Conservation (phyloP, 495 filamentous ascomycete genomes). For the Aspergillus steynii region DNA sequence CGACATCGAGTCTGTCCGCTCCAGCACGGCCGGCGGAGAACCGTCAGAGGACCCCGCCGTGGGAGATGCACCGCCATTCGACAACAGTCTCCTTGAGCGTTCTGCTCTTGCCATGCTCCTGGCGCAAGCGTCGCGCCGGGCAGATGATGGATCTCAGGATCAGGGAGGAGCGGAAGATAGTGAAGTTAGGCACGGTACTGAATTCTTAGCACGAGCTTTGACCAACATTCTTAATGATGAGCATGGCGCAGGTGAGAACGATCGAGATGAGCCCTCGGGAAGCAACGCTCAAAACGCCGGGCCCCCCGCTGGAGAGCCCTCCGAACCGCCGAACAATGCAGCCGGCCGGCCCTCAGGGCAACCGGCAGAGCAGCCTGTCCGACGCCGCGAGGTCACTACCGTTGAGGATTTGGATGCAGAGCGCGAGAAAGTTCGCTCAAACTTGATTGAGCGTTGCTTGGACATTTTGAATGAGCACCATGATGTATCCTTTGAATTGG, state of each 20-base stretch:
- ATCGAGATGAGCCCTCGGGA: slow-evolving; percentile 27
- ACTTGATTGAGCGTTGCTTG: slow-evolving; percentile 84
- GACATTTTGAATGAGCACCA: slow-evolving; percentile 87
- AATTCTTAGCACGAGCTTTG: slow-evolving; percentile 37
- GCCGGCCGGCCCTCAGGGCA: slow-evolving; percentile 13
- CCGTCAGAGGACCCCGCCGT: slow-evolving; percentile 31
- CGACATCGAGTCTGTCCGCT: slow-evolving; percentile 52
- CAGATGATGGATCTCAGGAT: slow-evolving; percentile 25
- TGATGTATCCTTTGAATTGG: slow-evolving; percentile 86
- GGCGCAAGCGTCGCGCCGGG: slow-evolving; percentile 32
- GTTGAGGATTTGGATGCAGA: slow-evolving; percentile 83
- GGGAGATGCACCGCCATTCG: slow-evolving; percentile 34
- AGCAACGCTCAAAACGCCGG: slow-evolving; percentile 18
- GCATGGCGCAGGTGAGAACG: slow-evolving; percentile 26
- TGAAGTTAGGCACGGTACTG: slow-evolving; percentile 32
- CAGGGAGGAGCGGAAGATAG: slow-evolving; percentile 26
- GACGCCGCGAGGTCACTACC: slow-evolving; percentile 50
- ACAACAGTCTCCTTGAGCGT: slow-evolving; percentile 29
- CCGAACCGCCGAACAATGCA: slow-evolving; percentile 20
- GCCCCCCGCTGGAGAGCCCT: slow-evolving; percentile 13
- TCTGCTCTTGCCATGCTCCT: slow-evolving; percentile 43
- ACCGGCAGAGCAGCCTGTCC: slow-evolving; percentile 20
- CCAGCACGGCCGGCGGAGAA: slow-evolving; percentile 29
- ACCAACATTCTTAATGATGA: slow-evolving; percentile 38
- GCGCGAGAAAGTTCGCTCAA: slow-evolving; percentile 67